Percentiles rank a stretch among this genome's conserved stretches.
Evolutionary conservation across 495 filamentous ascomycete species (phyloP).

Genomic region (Podospora pseudopauciseta): DNA sequence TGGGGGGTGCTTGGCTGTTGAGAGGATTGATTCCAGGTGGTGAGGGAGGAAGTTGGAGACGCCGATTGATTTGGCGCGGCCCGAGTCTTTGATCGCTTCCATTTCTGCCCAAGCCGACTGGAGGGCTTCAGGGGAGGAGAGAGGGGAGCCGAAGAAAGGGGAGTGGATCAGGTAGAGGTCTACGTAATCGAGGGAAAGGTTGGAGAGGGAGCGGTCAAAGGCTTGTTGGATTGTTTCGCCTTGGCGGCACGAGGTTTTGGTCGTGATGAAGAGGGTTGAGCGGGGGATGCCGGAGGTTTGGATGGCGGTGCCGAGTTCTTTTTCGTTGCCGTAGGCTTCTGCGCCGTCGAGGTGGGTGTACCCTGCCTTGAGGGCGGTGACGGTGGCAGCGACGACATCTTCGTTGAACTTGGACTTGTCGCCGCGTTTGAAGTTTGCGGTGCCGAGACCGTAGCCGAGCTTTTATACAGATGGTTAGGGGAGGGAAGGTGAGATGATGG

Average conservation of each 20-base stretch:
- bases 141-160: constrained; percentile 61
- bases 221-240: constrained; percentile 56
- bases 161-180: constrained; percentile 82
- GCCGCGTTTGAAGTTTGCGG: constrained; percentile 40
- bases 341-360: constrained; percentile 79
- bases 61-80: constrained; percentile 73
- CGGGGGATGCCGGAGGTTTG: constrained; percentile 61
- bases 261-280: constrained; percentile 70
- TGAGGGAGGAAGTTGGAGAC: constrained; percentile 74
- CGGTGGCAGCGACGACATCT: constrained; percentile 55
- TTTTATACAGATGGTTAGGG: no score
- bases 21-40: constrained; percentile 65
- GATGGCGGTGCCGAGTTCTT: constrained; percentile 71
- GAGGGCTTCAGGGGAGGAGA: constrained; percentile 54
- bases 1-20: constrained; percentile 61
- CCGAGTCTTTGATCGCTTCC: constrained; percentile 67
- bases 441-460: constrained; percentile 69
- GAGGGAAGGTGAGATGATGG: background rate
- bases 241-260: constrained; percentile 60
- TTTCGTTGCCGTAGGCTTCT: constrained; percentile 80
- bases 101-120: constrained; percentile 72
- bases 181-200: constrained; percentile 73
- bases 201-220: constrained; percentile 69
- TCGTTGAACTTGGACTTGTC: constrained; percentile 43
- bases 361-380: constrained; percentile 65